Evolutionary conservation across 1,284 basidiomycete genomes (phyloP), one percentile per base, ranked within the genome.

Genomic region (Bondarzewia mesenterica): DNA sequence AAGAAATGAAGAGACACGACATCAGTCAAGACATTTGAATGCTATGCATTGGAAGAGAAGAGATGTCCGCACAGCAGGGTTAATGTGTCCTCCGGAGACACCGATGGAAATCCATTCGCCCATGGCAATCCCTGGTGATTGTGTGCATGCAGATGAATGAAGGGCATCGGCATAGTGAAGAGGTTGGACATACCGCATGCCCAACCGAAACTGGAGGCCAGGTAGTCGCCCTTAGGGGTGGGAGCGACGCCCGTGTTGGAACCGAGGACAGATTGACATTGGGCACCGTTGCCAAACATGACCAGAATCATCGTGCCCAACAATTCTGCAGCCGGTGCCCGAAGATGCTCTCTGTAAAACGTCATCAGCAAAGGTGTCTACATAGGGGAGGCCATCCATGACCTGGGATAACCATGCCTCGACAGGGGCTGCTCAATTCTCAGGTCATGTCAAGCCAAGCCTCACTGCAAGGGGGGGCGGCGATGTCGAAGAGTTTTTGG

Each of bases 51-150:
- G 16, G 22, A 25, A 21, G 22, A 10, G 29, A n/a, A 12, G 12
- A 4, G 29, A 32, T 10, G n/a, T 10, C 35, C 51, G 36, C 62
- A 80, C 85, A 21, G 84, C 85, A 40, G 86, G 87, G 58, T 89
- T 89, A 54, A 89, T 76, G 58, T 89, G 86, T 27, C 85, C 87
- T 16, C 86, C 85, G 42, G 84, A 85, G 50, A 85, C 75, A 42
- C 79, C 79, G 44, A 70, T 74, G 12, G 75, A 74, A 5, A 79
- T 67, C 82, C 82, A 87, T 2, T 82, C 82, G 36, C 83, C 85
- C 57, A 89, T 66, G 7, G 78, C 76, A 2, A 70, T 58, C 25
- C 73, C 71, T 73, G 46, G 16, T 14, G 5, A 40, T 10, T 40
- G 38, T 3, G 21, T 18, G 21, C n/a, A 12, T 10, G 14, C 16